Base-by-base conservation (phyloP, 306 rosid species). In the Ziziphus jujuba region DNA sequence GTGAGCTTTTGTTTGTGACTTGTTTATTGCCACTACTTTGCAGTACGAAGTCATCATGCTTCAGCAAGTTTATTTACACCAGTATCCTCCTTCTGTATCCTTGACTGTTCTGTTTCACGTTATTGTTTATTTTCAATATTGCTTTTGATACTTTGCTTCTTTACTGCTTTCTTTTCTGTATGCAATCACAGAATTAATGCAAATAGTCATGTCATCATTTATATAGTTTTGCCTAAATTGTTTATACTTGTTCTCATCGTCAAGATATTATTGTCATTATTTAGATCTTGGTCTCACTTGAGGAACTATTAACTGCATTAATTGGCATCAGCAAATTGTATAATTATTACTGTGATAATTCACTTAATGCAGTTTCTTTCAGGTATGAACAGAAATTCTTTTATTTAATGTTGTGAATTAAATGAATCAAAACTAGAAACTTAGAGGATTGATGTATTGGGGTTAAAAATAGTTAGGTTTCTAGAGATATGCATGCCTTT, bases 11-110 rank as follows among this genome's bases (percentile, higher is more conserved):
- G 70, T 74, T 58, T 82, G 59, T 83, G 84, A 84, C 84, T 24
- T 75, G 64, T 83, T 85, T 84, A 63, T 79, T 74, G 82, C 65
- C 79, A 70, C 58, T 64, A 80, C 62, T 76, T 82, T 90, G 97
- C 97, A 90, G 99, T 82, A 75, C 61, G 61, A 78, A 68, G 85
- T 73, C 78, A 67, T 64, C 86, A 78, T 83, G 86, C 81, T 79
- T 82, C 91, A 61, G 85, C 82, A 77, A 68, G 81, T 77, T 75
- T 80, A 68, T 75, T 81, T 70, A 65, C 75, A 65, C 65, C 72
- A 78, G 95, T 93, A 93, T 93, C 97, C 99, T 86, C 79, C 85
- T 76, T 65, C 78, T 88, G 96, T 93, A 90, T 93, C 99, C 92
- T 88, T 85, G 35, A 71, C 65, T 65, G 61, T 33, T 50, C 24